Base-by-base conservation (phyloP, 345 rosid genomes). In the Lepidium didymum region DNA sequence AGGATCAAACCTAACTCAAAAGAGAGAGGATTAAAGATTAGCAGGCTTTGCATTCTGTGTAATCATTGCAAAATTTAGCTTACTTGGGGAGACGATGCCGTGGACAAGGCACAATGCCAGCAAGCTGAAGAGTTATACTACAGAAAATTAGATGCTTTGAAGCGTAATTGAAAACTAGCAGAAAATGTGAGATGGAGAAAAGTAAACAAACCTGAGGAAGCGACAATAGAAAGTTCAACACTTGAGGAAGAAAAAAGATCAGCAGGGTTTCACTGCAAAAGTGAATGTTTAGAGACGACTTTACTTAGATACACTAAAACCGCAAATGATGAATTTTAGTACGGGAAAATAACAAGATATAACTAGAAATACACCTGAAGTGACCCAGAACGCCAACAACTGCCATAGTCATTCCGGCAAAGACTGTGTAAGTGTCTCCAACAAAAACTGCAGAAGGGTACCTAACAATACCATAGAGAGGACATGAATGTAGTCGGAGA, bases 331-430 rank as follows among this genome's bases (percentile, higher is more conserved):
- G 40, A 65, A 42, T 42, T 33, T 58, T n/a, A 25, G 52, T 16
- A 58, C 4, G 25, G 8, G n/a, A 41, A 29, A 15, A 25, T 7
- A 35, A 7, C 50, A 27, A 0, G 8, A 8, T 50, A 52, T 60
- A 55, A n/a, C 19, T 78, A 33, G 35, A 76, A 53, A 54, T 62
- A 49, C 60, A 91, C 97, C 96, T 91, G 77, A 86, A 94, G 78
- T 94, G 99, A 56, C 96, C 99, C 12, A 91, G 78, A 68, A 94
- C 89, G 56, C 99, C 99, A 69, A 69, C 93, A 38, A 94, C 99
- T 50, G 97, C 99, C 96, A 94, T 83, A 47, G 99, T 87, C 99
- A 94, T 94, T 66, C 97, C 99, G 1, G 97, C 96, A 71, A 91
- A 94, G 77, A 87, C 89, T 18, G 97, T 94, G 74, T 82, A 94